Evolutionary conservation across 2,329 filamentous ascomycete species (phyloP).

Genomic region (Neonectria neomacrospora): DNA sequence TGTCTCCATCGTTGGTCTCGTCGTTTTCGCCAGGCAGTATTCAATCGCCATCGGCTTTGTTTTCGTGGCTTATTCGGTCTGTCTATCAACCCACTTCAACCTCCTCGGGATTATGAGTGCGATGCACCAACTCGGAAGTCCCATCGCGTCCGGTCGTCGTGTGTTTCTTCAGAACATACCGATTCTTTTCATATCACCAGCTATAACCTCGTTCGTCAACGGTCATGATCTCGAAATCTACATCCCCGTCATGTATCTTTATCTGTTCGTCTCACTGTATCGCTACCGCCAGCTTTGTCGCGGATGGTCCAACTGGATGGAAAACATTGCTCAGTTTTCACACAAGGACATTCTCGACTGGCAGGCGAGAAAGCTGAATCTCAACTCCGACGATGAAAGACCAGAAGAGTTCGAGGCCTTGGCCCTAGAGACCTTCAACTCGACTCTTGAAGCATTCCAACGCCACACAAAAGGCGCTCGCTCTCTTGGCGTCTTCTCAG

Average conservation of each 20-base stretch:
- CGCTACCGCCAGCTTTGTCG: constrained; percentile 30
- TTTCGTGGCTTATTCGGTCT: constrained; percentile 29
- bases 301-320: constrained; percentile 34
- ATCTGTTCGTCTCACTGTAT: constrained; percentile 16
- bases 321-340: constrained; percentile 26
- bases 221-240: constrained; percentile 33
- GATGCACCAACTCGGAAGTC: constrained; percentile 31
- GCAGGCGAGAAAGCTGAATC: constrained; percentile 12
- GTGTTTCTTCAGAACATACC: constrained; percentile 29
- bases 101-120: constrained; percentile 34
- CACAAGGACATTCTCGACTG: constrained; percentile 30
- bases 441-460: constrained; percentile 11
- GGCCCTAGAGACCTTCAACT: constrained; percentile 18
- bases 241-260: constrained; percentile 30
- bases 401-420: not conserved
- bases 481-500: not conserved
- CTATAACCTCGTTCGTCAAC: constrained; percentile 30
- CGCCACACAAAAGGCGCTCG: constrained; percentile 18
- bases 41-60: constrained; percentile 27
- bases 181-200: constrained; percentile 25
- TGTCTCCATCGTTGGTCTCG: constrained; percentile 18
- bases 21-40: constrained; percentile 24
- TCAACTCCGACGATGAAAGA: constrained; percentile 3
- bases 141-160: constrained; percentile 24
- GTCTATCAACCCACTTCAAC: constrained; percentile 34